These are phyloP conservation scores for Eucalyptus lansdowneana DNA, from an alignment of 345 rosid species.

Conservation along the genomic window DNA sequence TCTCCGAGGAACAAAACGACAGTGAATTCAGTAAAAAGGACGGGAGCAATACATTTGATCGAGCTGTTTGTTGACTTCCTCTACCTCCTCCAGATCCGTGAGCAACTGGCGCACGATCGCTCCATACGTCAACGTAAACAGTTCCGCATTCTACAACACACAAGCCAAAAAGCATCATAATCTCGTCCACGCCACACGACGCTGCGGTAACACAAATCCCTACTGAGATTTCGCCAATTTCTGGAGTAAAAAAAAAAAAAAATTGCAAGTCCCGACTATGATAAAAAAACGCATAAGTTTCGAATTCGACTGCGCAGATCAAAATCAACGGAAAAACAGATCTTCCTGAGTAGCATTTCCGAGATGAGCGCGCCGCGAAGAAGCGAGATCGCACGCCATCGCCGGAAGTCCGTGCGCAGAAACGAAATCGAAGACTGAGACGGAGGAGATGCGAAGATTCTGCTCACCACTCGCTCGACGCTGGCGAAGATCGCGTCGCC, in stretches of 20 bases:
- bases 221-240: neutral
- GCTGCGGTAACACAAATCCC: neutral
- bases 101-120: slow-evolving; percentile 88
- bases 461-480: slow-evolving; percentile 70
- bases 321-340: neutral
- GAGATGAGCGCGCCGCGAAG: neutral
- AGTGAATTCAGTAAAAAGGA: neutral
- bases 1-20: neutral
- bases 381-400: neutral
- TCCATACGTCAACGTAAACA: slow-evolving; percentile 85
- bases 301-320: neutral
- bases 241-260: neutral
- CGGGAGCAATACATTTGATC: slow-evolving; percentile 64
- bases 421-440: neutral
- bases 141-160: slow-evolving; percentile 63
- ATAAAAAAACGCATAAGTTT: neutral
- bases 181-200: neutral
- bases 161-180: neutral
- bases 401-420: neutral
- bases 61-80: slow-evolving; percentile 96
- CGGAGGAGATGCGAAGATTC: too few species aligned
- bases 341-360: neutral
- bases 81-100: slow-evolving; percentile 90
- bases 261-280: neutral
- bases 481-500: slow-evolving; percentile 93